phyloP scores from a whole-genome alignment of 2,329 filamentous ascomycete genomes.

The Hypoxylon sp. region DNA sequence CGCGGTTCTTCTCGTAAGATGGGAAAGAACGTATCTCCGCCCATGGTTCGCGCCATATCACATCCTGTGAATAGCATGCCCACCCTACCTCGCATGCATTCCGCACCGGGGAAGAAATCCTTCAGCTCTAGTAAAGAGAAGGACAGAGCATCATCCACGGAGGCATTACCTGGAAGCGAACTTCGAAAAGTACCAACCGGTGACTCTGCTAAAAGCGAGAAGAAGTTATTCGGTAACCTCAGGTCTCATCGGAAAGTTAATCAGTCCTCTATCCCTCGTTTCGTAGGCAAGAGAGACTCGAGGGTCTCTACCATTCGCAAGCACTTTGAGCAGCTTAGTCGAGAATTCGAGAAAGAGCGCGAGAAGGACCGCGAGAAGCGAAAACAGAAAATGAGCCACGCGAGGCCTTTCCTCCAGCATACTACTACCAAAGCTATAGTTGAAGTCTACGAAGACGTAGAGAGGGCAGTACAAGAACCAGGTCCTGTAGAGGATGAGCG shows the following conservation, averaged over 20 bases:
- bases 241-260: constrained; percentile 70
- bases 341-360: constrained; percentile 95
- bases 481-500: constrained; percentile 71
- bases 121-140: constrained; percentile 45
- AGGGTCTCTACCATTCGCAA: constrained; percentile 91
- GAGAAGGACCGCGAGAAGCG: constrained; percentile 83
- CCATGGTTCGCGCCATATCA: constrained; percentile 61
- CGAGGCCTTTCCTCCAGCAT: constrained; percentile 81
- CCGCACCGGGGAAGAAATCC: constrained; percentile 53
- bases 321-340: constrained; percentile 95
- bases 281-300: constrained; percentile 77
- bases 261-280: constrained; percentile 86
- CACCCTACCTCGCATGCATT: constrained; percentile 56
- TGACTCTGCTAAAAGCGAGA: constrained; percentile 65
- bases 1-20: constrained; percentile 54
- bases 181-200: constrained; percentile 48
- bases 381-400: constrained; percentile 76
- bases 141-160: constrained; percentile 37
- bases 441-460: constrained; percentile 92
- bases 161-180: constrained; percentile 43
- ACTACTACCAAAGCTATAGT: constrained; percentile 95
- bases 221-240: constrained; percentile 67
- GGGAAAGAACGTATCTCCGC: constrained; percentile 57
- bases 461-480: constrained; percentile 88
- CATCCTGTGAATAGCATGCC: constrained; percentile 54